phyloP scores from a whole-genome alignment of 805 yeast genomes.

The Candida anglica region DNA sequence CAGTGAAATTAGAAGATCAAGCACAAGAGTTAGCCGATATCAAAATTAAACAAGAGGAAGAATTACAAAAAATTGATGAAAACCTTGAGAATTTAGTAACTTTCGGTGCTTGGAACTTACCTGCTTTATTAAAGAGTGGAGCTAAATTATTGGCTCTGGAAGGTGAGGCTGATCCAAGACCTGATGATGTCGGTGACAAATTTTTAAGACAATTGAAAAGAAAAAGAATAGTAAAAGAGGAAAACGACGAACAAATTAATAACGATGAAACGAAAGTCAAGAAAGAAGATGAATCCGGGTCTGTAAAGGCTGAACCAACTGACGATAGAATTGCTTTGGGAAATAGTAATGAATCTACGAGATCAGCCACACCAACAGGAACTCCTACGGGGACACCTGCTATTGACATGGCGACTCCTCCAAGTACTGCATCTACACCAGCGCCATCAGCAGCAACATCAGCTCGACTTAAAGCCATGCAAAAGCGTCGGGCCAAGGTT shows the following conservation, averaged over 20 bases:
- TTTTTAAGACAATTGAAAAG: background rate
- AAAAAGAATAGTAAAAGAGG: background rate
- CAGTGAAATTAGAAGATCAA: constrained; percentile 15
- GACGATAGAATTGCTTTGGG: background rate
- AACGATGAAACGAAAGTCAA: constrained; percentile 1
- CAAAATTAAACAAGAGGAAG: constrained; percentile 40
- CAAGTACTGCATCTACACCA: constrained; percentile 2
- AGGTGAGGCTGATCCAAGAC: constrained; percentile 33
- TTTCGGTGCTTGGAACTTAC: constrained; percentile 49
- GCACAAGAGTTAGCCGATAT: constrained; percentile 16
- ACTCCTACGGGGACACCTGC: constrained; percentile 3
- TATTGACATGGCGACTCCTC: background rate
- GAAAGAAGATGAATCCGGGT: background rate
- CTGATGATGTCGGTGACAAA: constrained; percentile 2
- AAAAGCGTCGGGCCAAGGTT: constrained; percentile 82
- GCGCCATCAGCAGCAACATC: constrained; percentile 37
- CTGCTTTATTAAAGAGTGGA: constrained; percentile 47
- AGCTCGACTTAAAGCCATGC: constrained; percentile 89
- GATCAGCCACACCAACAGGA: constrained; percentile 20
- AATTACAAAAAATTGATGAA: constrained; percentile 36
- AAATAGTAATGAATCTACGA: constrained; percentile 43
- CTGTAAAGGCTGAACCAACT: background rate
- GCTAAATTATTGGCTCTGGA: constrained; percentile 62
- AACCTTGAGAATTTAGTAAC: constrained; percentile 38
- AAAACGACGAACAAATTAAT: background rate